Evolutionary conservation across 768 basidiomycete species (phyloP).

Genomic region (Mycena crocata): DNA sequence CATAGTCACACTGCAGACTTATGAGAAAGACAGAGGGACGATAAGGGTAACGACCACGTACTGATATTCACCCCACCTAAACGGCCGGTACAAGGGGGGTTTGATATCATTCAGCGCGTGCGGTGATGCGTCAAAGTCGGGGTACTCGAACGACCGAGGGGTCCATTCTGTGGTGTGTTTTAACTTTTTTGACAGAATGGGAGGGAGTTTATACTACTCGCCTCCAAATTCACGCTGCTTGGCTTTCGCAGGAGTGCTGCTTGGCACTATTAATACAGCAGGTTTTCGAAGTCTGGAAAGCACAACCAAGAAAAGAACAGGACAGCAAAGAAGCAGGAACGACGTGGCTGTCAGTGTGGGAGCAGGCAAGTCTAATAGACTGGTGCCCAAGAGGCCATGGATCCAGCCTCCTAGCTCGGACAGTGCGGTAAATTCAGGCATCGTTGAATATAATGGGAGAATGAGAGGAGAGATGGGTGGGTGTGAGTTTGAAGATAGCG

Average conservation of each 20-base stretch:
- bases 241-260: background rate
- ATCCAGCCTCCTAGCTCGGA: slow-evolving; percentile 25
- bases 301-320: background rate
- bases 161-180: slow-evolving; percentile 5
- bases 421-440: slow-evolving; percentile 1
- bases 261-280: no score
- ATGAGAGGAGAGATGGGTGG: background rate
- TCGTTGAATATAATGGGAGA: background rate
- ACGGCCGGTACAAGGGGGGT: slow-evolving; percentile 75
- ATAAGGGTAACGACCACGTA: slow-evolving; percentile 46
- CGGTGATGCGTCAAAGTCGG: slow-evolving; percentile 55
- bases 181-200: background rate
- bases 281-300: background rate
- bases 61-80: slow-evolving; percentile 73
- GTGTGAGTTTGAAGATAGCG: no score
- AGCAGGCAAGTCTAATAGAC: background rate
- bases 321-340: background rate
- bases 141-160: slow-evolving; percentile 62
- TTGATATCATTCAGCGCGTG: slow-evolving; percentile 56
- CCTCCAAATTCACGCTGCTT: slow-evolving; percentile 25
- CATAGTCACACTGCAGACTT: slow-evolving; percentile 74
- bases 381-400: background rate
- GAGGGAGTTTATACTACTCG: background rate
- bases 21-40: background rate
- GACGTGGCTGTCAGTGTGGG: background rate